These are phyloP conservation scores for Raphanus raphanistrum DNA, from an alignment of 345 rosid species.

Conservation along the genomic window DNA sequence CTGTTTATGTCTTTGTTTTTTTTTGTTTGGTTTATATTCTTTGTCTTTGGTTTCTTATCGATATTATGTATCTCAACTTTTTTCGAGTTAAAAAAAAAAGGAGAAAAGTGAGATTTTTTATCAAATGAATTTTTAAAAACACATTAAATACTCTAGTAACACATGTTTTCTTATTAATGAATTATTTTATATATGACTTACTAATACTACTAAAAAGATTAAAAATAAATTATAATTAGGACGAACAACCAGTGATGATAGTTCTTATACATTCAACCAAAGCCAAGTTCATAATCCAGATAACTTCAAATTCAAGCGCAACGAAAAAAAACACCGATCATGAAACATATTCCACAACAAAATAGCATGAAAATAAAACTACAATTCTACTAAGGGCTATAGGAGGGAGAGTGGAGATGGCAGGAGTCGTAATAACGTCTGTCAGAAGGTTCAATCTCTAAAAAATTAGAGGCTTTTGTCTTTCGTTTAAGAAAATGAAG, in stretches of 20 bases:
- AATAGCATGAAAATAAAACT: background rate
- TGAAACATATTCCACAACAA: background rate
- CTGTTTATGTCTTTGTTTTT: too few relatives aligned
- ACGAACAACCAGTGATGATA: background rate
- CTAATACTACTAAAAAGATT: background rate
- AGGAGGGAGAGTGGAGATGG: background rate
- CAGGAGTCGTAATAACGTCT: background rate
- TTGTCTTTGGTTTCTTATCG: too few relatives aligned
- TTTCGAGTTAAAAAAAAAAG: too few relatives aligned
- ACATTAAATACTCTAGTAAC: background rate
- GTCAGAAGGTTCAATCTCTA: background rate
- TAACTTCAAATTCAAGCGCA: background rate
- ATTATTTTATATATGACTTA: background rate
- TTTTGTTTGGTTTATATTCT: too few relatives aligned
- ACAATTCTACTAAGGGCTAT: background rate
- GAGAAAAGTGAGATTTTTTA: background rate
- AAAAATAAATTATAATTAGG: background rate
- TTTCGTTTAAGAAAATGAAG: conserved; percentile 20
- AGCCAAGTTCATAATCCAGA: conserved; percentile 3
- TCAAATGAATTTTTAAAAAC: background rate
- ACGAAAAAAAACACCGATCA: background rate
- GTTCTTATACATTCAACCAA: background rate
- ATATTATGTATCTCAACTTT: too few relatives aligned
- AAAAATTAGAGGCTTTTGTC: background rate
- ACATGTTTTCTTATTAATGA: background rate